These are phyloP conservation scores for Oidiodendron maius DNA, from an alignment of 495 filamentous ascomycete genomes.

Conservation along the genomic window DNA sequence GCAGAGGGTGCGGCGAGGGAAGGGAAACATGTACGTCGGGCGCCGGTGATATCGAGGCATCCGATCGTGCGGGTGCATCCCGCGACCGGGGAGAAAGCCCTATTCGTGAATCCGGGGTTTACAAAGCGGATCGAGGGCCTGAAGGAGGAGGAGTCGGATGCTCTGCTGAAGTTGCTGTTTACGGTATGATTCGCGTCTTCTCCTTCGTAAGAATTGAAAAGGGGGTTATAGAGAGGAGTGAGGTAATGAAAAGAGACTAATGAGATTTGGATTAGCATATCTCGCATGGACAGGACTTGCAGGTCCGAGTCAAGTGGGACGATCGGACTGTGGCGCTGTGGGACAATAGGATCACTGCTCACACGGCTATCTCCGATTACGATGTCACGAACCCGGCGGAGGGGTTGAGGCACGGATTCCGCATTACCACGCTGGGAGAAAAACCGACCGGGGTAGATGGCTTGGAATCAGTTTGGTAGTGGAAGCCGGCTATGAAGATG, in stretches of 20 bases:
- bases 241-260: not conserved
- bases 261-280: slow-evolving; percentile 40
- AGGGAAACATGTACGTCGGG: slow-evolving; percentile 46
- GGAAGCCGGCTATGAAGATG: no score
- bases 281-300: slow-evolving; percentile 52
- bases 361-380: slow-evolving; percentile 49
- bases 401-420: slow-evolving; percentile 24
- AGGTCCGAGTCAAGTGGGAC: slow-evolving; percentile 54
- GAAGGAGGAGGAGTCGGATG: slow-evolving; percentile 61
- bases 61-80: slow-evolving; percentile 60
- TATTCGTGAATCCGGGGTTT: slow-evolving; percentile 10
- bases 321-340: slow-evolving; percentile 56
- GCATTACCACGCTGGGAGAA: slow-evolving; percentile 42
- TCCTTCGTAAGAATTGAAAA: not conserved
- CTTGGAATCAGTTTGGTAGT: slow-evolving; percentile 1
- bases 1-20: slow-evolving; percentile 29
- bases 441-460: slow-evolving; percentile 24
- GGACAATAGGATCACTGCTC: slow-evolving; percentile 61
- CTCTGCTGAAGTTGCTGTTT: slow-evolving; percentile 59
- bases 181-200: slow-evolving; percentile 21
- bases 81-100: slow-evolving; percentile 12
- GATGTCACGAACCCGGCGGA: slow-evolving; percentile 38
- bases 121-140: slow-evolving; percentile 47
- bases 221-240: not conserved
- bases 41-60: slow-evolving; percentile 49